phyloP scores from a whole-genome alignment of 2,329 filamentous ascomycete genomes.

The Ophiostoma australiae region DNA sequence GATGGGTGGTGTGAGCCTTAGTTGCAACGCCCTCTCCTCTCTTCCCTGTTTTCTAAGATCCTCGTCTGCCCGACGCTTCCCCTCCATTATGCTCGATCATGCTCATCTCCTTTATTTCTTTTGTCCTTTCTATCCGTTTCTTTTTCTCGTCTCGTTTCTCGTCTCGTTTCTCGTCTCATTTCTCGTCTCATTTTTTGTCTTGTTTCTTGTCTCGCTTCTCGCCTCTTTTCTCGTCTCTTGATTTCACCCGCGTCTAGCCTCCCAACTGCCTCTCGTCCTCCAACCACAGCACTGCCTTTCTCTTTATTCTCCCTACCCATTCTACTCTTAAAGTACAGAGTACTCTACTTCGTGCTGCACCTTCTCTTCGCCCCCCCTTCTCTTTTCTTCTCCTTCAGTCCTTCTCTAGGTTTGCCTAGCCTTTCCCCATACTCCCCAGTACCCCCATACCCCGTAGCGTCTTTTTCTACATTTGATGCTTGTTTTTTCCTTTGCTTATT shows the following conservation, averaged over 20 bases:
- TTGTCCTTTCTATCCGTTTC: background rate
- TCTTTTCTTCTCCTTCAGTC: background rate
- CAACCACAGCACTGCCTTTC: background rate
- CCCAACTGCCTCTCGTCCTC: background rate
- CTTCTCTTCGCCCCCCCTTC: background rate
- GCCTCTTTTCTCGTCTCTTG: background rate
- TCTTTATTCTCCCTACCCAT: background rate
- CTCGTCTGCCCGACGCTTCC: background rate
- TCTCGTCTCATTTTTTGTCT: too few species aligned
- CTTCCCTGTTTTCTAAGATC: background rate
- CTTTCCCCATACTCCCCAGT: conserved; percentile 1
- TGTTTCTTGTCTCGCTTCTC: background rate
- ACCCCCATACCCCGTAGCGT: background rate
- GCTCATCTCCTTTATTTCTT: background rate
- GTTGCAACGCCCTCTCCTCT: background rate
- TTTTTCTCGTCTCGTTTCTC: background rate
- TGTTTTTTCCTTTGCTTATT: background rate
- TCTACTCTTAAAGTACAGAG: background rate
- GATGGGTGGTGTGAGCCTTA: background rate
- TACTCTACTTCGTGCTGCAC: background rate
- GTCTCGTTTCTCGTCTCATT: background rate
- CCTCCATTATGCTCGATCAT: background rate
- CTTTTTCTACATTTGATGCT: background rate
- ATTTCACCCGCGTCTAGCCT: background rate
- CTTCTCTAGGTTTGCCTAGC: background rate